Evolutionary conservation across 2,329 filamentous ascomycete species (phyloP), one percentile per base, ranked within the genome.

Genomic region (Fusarium citri): DNA sequence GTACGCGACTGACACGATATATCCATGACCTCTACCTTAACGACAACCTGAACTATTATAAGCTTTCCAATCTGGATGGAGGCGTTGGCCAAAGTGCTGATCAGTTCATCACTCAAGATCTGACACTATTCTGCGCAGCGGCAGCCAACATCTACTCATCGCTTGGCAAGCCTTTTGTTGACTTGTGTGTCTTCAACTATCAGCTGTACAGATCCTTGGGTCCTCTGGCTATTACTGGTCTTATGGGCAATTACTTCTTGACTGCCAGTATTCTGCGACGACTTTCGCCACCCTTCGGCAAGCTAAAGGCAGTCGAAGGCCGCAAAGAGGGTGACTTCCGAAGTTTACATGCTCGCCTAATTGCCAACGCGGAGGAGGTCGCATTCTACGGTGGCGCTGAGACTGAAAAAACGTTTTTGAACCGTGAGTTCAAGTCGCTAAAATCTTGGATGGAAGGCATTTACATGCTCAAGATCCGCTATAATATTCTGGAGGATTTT

Each of bases 401-500:
- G 51, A 97, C 97, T 83, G 96, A 99, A 80, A 96, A 96, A 81
- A 90, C 92, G 4, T 97, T 98, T 78, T 84, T 99, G 12, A 94
- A 97, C 76, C 91, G 90, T 76, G 94, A 97, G 73, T 99, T 98
- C 84, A 93, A 91, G 78, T 96, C 95, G 48, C 85, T 99, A 28
- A 96, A 96, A 80, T 91, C 89, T 68, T 98, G 94, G 93, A 98
- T 99, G 95, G 96, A 99, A 79, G 92, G 93, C 46, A 98, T 99
- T 70, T 99, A 99, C 81, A 94, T 94, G 80, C 89, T 98, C 71
- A 98, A 98, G 81, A 97, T 99, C 71, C 91, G 94, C 18, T 99
- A 99, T 83, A 99, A 98, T 78, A 99, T 99, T 84, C 89, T 99
- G 1, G 96, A 99, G 78, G 96, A 99, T 78, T 97, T 99, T 76